Evolutionary conservation across 371 early-diverging fungal species (phyloP), one percentile per base, ranked within the genome.

Genomic region (Mortierella sp.): DNA sequence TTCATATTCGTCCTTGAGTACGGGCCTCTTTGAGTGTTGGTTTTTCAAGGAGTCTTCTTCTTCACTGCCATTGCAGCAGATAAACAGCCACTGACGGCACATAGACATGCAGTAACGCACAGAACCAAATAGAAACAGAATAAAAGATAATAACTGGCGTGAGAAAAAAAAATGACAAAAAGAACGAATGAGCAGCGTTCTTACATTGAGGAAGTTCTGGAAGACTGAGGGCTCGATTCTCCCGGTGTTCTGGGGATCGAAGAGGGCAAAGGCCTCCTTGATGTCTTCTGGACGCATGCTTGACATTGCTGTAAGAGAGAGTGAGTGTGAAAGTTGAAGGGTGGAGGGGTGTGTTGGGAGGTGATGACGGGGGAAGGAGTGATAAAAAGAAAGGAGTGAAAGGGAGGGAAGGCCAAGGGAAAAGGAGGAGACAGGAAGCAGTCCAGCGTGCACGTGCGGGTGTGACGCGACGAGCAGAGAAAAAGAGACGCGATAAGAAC

Each of bases 221-320:
- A 73, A 96, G 89, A 90, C 96, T 95, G 73, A 92, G 90, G 74
- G 95, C 93, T 61, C 92, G 79, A 97, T 96, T 88, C 90, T 91
- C 69, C 96, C 96, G 74, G 95, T 93, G 85, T 93, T 94, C 88
- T 96, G 93, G 88, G 94, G 93, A 91, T 97, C 97, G 83, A 96
- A 97, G 54, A 96, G 94, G 78, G 92, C 92, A 92, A 96, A 97
- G 8, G 96, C 96, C 84, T 95, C 96, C 78, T 92, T 93, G 81
- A 96, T 93, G 86, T 97, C 97, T 72, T 92, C 95, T 55, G 72
- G 69, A 34, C 61, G 72, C 79, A 79, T 73, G n/a, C 16, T n/a
- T 37, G 80, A 28, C 69, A 80, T 61, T 26, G 64, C 57, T 69
- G 26, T 51, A 44, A 55, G 16, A 21, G 16, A 21, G 21, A 72